These are phyloP conservation scores for Melastoma candidum DNA, from an alignment of 441 rosid genomes.

Conservation along the genomic window DNA sequence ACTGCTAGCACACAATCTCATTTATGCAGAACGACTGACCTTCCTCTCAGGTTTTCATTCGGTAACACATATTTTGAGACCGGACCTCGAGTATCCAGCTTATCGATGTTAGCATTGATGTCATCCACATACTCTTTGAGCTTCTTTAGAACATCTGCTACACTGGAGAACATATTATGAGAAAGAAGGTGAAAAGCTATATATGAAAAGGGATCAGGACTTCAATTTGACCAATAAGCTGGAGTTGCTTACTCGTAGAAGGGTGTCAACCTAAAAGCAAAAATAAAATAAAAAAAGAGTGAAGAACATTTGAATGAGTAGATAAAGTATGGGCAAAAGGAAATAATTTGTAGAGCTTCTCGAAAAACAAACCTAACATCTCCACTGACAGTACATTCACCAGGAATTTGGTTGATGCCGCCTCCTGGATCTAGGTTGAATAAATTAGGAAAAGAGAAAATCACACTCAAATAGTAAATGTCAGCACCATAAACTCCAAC, in stretches of 20 bases:
- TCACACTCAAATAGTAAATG: background rate
- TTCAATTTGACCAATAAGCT: background rate
- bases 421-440: slow-evolving; percentile 80
- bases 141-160: slow-evolving; percentile 55
- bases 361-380: slow-evolving; percentile 68
- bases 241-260: slow-evolving; percentile 69
- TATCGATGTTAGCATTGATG: slow-evolving; percentile 61
- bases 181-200: background rate
- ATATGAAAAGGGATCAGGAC: background rate
- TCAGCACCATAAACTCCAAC: background rate
- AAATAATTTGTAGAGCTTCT: background rate
- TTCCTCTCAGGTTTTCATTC: slow-evolving; percentile 73
- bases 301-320: slow-evolving; percentile 9
- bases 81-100: slow-evolving; percentile 61
- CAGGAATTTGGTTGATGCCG: slow-evolving; percentile 96
- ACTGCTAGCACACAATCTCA: background rate
- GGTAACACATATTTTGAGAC: slow-evolving; percentile 74
- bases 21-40: slow-evolving; percentile 28
- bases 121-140: slow-evolving; percentile 72
- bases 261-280: slow-evolving; percentile 70
- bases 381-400: slow-evolving; percentile 69
- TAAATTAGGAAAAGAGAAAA: slow-evolving; percentile 5
- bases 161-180: slow-evolving; percentile 25
- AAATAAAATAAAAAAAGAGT: slow-evolving; percentile 10
- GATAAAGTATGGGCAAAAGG: background rate